A percentile compares a stretch with the other conserved stretches of the same genome.
phyloP scores from a whole-genome alignment of 2,329 filamentous ascomycete species.

The Epichloe glyceriae region DNA sequence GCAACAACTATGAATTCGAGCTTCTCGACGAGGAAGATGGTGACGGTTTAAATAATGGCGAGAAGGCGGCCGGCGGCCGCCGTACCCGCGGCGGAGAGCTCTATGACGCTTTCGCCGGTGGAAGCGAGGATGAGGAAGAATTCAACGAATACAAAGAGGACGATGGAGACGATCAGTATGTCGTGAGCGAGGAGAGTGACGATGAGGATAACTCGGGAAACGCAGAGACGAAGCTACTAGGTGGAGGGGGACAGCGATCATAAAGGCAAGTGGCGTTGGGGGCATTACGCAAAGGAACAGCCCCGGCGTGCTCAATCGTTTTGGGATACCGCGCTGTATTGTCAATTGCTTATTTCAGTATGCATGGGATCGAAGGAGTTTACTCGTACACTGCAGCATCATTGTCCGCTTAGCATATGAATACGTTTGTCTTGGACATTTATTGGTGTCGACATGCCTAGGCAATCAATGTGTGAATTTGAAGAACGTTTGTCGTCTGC shows the following conservation, averaged over 20 bases:
- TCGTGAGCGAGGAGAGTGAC: slow-evolving; percentile 35
- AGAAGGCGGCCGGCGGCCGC: slow-evolving; percentile 31
- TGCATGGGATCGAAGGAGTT: neutral
- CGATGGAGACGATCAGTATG: slow-evolving; percentile 28
- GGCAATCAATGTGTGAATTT: neutral
- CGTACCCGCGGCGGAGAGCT: slow-evolving; percentile 68
- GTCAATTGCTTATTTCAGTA: neutral
- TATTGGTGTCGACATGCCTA: neutral
- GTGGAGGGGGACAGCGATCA: slow-evolving; percentile 6
- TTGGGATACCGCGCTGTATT: neutral
- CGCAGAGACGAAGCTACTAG: slow-evolving; percentile 14
- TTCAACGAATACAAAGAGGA: slow-evolving; percentile 28
- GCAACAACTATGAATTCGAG: slow-evolving; percentile 88
- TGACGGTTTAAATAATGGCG: slow-evolving; percentile 36
- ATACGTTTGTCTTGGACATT: neutral
- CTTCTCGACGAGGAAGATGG: slow-evolving; percentile 74
- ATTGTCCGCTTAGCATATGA: neutral
- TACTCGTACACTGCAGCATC: neutral
- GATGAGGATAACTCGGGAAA: slow-evolving; percentile 22
- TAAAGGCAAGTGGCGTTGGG: neutral
- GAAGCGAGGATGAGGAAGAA: slow-evolving; percentile 50
- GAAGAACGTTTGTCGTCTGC: too few relatives aligned
- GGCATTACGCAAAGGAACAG: neutral
- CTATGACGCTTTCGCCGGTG: slow-evolving; percentile 94
- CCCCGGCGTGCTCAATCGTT: too few relatives aligned